Evolutionary conservation across 257 asterid species (phyloP).

Genomic region (Fraxinus excelsior): DNA sequence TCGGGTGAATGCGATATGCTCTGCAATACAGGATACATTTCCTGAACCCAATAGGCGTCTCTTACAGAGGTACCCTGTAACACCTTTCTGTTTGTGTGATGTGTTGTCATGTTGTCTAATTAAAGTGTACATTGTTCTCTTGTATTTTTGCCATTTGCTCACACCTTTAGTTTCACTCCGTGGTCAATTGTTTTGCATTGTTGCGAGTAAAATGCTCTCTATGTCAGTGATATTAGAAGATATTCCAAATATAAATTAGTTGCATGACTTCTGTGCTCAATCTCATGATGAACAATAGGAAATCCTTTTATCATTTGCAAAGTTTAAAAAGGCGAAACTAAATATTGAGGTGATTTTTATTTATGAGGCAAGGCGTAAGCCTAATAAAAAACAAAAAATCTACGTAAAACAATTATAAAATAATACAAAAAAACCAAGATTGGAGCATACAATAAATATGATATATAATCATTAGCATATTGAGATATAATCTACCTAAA

Average conservation of each 20-base stretch:
- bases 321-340: no score
- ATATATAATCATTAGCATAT: no score
- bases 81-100: constrained; percentile 12
- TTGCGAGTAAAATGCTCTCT: background rate
- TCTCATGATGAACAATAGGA: background rate
- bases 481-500: no score
- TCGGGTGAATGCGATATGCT: constrained; percentile 72
- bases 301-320: no score
- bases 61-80: constrained; percentile 68
- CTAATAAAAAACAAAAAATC: no score
- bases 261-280: background rate
- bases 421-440: no score
- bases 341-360: no score
- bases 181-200: constrained; percentile 10
- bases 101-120: constrained; percentile 7
- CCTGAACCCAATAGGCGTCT: constrained; percentile 42
- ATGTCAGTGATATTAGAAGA: background rate
- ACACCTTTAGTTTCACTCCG: background rate
- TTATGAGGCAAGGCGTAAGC: no score
- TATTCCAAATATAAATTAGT: background rate
- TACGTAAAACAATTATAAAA: no score
- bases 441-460: no score
- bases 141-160: constrained; percentile 10
- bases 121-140: constrained; percentile 9
- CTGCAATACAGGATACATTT: constrained; percentile 75